Percentiles rank a stretch among this genome's conserved stretches.
These are phyloP conservation scores for Psilocybe cubensis DNA, from an alignment of 768 basidiomycete genomes.

Conservation along the genomic window DNA sequence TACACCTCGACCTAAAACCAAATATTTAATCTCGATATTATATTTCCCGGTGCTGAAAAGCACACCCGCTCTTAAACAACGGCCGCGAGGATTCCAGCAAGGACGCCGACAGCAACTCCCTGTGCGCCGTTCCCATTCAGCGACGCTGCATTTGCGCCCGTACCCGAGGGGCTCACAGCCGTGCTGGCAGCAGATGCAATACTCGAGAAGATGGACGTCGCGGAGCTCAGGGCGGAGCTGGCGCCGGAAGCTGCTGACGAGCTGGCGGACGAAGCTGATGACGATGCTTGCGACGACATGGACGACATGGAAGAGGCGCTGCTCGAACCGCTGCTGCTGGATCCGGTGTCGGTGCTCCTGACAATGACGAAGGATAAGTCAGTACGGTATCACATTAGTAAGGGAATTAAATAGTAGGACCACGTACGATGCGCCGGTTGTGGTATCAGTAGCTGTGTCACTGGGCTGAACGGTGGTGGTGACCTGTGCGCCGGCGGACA, in stretches of 20 bases:
- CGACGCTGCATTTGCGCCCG: neutral
- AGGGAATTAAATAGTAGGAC: neutral
- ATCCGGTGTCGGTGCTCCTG: neutral
- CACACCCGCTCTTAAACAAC: too few relatives aligned
- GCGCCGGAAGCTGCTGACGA: slow-evolving; percentile 4
- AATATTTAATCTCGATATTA: too few relatives aligned
- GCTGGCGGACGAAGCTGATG: slow-evolving; percentile 1
- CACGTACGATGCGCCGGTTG: neutral
- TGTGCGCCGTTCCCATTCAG: neutral
- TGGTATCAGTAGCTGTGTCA: neutral
- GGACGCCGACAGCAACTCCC: slow-evolving; percentile 4
- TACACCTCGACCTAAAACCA: too few relatives aligned
- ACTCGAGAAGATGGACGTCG: neutral
- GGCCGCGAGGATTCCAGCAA: slow-evolving; percentile 8
- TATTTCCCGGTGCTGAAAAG: too few relatives aligned
- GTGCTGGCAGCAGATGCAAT: slow-evolving; percentile 7
- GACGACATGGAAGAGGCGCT: slow-evolving; percentile 1
- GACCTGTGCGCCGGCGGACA: slow-evolving; percentile 1
- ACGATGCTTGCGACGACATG: neutral
- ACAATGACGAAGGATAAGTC: neutral
- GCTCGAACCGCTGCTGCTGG: neutral
- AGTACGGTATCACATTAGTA: neutral
- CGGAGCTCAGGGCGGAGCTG: slow-evolving; percentile 4
- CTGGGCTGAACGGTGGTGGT: neutral
- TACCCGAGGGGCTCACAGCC: slow-evolving; percentile 7